Evolutionary conservation across 345 rosid genomes (phyloP).

Genomic region (Lepidium africanum): DNA sequence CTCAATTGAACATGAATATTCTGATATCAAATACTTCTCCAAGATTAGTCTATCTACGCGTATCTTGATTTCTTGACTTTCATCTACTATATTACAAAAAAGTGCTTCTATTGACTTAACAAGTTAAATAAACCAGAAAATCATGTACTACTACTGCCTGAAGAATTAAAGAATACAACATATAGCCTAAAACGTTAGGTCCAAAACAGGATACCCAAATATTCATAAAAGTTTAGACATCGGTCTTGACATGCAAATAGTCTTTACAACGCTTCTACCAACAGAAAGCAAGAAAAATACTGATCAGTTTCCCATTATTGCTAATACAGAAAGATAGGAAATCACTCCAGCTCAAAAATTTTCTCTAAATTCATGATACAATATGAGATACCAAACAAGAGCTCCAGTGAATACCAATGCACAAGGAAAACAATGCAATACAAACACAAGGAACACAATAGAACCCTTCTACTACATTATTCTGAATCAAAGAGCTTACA

Average conservation of each 20-base stretch:
- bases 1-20: neutral
- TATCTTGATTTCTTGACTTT: neutral
- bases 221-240: neutral
- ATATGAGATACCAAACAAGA: neutral
- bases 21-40: neutral
- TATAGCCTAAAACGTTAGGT: neutral
- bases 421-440: neutral
- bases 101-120: neutral
- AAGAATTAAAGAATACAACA: neutral
- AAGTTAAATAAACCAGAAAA: neutral
- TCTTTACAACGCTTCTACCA: neutral
- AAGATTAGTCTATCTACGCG: neutral
- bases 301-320: neutral
- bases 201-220: neutral
- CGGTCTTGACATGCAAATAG: neutral
- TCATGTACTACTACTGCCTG: neutral
- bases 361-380: neutral
- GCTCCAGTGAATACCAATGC: neutral
- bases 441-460: neutral
- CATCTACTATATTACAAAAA: neutral
- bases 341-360: neutral
- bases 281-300: neutral
- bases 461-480: neutral
- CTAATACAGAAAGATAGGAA: neutral
- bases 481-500: slow-evolving; percentile 38